A percentile compares a stretch with the other conserved stretches of the same genome.
Evolutionary conservation across 805 yeast species (phyloP).

Genomic region (Teunomyces panamensis): DNA sequence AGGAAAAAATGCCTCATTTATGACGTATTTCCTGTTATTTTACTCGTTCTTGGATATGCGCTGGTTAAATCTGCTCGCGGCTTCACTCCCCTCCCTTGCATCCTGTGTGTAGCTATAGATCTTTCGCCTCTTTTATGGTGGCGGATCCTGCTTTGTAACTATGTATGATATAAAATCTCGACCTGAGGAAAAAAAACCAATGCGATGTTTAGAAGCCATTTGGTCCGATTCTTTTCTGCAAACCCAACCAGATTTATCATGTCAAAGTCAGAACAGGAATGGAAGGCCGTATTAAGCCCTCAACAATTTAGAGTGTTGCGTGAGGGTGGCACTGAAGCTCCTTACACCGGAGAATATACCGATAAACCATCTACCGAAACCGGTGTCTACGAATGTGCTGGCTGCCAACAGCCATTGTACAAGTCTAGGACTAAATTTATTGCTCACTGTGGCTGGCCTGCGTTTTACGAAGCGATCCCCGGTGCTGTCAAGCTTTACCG

Average conservation of each 20-base stretch:
- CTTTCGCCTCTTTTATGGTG: background rate
- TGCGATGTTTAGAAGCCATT: background rate
- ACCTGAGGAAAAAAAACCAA: background rate
- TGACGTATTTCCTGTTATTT: too few species aligned
- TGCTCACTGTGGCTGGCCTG: slow-evolving; percentile 98
- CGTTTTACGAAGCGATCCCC: slow-evolving; percentile 86
- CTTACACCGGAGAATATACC: slow-evolving; percentile 60
- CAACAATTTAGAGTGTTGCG: slow-evolving; percentile 77
- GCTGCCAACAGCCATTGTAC: slow-evolving; percentile 78
- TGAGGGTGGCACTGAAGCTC: slow-evolving; percentile 69
- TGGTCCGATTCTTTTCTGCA: background rate
- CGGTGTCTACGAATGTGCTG: slow-evolving; percentile 84
- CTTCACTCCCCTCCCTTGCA: background rate
- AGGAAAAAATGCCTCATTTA: too few species aligned
- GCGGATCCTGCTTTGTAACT: background rate
- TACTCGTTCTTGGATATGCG: too few species aligned
- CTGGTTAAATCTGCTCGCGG: too few species aligned
- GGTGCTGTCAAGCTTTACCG: slow-evolving; percentile 62
- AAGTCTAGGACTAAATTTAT: slow-evolving; percentile 77
- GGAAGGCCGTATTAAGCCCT: slow-evolving; percentile 77
- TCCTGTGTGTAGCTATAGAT: background rate
- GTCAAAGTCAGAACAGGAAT: slow-evolving; percentile 53
- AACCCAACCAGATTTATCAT: slow-evolving; percentile 8
- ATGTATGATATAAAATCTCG: background rate
- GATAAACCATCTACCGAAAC: slow-evolving; percentile 44